Evolutionary conservation across 352 stramenopile genomes (phyloP).

Genomic region (Phytopythium boreale): DNA sequence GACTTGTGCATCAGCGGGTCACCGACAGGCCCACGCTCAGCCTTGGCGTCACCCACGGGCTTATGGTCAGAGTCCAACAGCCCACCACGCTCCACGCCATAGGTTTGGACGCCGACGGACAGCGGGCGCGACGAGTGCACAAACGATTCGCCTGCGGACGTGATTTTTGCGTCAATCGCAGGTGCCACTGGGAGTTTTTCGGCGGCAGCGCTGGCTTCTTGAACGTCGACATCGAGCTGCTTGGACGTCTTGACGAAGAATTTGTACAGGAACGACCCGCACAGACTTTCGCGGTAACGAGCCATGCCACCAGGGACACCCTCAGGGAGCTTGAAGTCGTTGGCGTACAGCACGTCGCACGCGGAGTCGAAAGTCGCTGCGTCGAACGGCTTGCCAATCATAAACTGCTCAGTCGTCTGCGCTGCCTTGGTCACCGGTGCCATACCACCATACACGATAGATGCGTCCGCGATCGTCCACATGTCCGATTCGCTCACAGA

Average conservation of each 20-base stretch:
- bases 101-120: constrained; percentile 57
- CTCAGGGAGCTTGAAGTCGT: constrained; percentile 91
- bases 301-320: constrained; percentile 92
- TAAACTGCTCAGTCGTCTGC: constrained; percentile 46
- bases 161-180: constrained; percentile 28
- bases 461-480: constrained; percentile 68
- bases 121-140: constrained; percentile 47
- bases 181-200: constrained; percentile 22
- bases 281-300: constrained; percentile 93
- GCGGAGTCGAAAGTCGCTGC: constrained; percentile 79
- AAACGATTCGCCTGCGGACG: constrained; percentile 58
- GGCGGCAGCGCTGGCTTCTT: not conserved
- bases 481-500: constrained; percentile 56
- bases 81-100: constrained; percentile 55
- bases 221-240: not conserved
- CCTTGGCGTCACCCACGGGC: constrained; percentile 30
- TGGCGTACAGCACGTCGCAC: constrained; percentile 69
- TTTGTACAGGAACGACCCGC: constrained; percentile 94
- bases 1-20: constrained; percentile 92
- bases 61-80: constrained; percentile 64
- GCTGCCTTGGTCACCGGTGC: constrained; percentile 63
- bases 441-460: constrained; percentile 69
- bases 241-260: constrained; percentile 84
- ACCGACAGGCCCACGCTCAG: constrained; percentile 74
- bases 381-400: constrained; percentile 84